Base-by-base conservation (phyloP, 495 filamentous ascomycete species). In the Astrocystis sublimbata region DNA sequence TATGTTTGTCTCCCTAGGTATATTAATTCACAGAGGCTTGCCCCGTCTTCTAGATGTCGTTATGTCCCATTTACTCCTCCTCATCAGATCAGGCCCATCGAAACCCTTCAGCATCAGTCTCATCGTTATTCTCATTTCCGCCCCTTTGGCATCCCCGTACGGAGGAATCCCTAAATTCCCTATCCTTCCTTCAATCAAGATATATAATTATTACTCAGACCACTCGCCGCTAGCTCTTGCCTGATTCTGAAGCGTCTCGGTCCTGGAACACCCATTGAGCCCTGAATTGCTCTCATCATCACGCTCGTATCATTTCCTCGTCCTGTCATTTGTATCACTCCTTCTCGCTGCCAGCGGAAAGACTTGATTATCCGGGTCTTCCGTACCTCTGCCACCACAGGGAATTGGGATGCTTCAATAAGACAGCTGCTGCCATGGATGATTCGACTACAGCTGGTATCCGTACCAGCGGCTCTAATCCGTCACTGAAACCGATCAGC, bases 391-490 rank as follows among this genome's bases (percentile, higher is more conserved):
- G 23, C 3, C 9, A 26, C 15, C 17, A 13, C 26, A n/a, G 4
- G 15, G 17, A 31, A 13, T n/a, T 26, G 7, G 13, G 7, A 49
- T 15, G 15, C 26, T 0, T 33, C 21, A 7, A 19, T 12, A 26
- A 53, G 30, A 40, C 30, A 13, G 19, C 12, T 42, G 31, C 15
- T 13, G 26, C 15, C 30, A 62, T 62, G 60, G 13, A 36, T 41
- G 51, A 49, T 41, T 33, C 42, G 23, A 38, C 40, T 23, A 36
- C 31, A 15, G 41, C 50, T 35, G 38, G 60, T 41, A 33, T 71
- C 10, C 69, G 41, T 45, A 45, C 62, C 17, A 68, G 60, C 46
- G 57, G 15, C 26, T 71, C 69, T 17, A 62, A 60, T 19, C 67
- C 65, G 19, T 67, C 69, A n/a, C 43, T 71, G 2, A 67, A 60